Evolutionary conservation across 2,329 filamentous ascomycete species (phyloP).

Genomic region (Uncinocarpus reesii): DNA sequence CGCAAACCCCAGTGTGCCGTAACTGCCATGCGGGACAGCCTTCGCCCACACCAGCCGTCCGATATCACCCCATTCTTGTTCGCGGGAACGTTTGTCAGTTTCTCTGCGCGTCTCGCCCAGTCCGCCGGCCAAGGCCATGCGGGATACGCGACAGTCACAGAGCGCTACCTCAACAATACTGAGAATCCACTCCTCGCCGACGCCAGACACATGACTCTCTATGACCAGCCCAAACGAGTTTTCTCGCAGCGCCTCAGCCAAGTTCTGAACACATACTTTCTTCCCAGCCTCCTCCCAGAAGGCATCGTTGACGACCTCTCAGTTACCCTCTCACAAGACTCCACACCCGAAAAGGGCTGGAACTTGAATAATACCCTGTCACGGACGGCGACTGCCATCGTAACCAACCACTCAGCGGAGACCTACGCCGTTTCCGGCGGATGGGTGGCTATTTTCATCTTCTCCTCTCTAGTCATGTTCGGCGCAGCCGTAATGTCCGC

Average conservation of each 20-base stretch:
- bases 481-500: neutral
- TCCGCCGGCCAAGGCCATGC: constrained; percentile 6
- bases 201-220: neutral
- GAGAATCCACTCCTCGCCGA: constrained; percentile 9
- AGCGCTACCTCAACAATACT: constrained; percentile 10
- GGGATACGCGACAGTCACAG: constrained; percentile 1
- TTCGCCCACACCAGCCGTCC: constrained; percentile 3
- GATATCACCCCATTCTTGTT: constrained; percentile 13
- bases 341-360: too few species aligned
- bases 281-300: constrained; percentile 11
- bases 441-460: constrained; percentile 4
- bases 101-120: constrained; percentile 3
- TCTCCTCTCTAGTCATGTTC: constrained; percentile 10
- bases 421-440: neutral
- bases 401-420: neutral
- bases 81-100: neutral
- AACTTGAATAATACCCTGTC: too few species aligned
- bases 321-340: neutral
- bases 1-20: constrained; percentile 7
- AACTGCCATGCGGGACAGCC: constrained; percentile 9
- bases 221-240: neutral
- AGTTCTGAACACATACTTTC: constrained; percentile 12
- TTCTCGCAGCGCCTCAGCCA: constrained; percentile 12
- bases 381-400: neutral
- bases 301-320: neutral